A percentile compares a stretch with the other conserved stretches of the same genome.
These are phyloP conservation scores for Citrus sinensis DNA, from an alignment of 345 rosid genomes.

Conservation along the genomic window DVS_A1.0 CM039165.1:36089501-36090000, in stretches of 20 bases:
- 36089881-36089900: constrained; percentile 91
- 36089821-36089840: constrained; percentile 26
- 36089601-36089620: not conserved
- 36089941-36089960: constrained; percentile 65
- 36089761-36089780: not conserved
- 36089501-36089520: not conserved
- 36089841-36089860: constrained; percentile 95
- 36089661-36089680: not conserved
- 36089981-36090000: not conserved
- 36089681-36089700: not conserved
- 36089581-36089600: not conserved
- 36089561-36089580: not conserved
- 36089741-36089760: not conserved
- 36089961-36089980: constrained; percentile 53
- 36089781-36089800: not conserved
- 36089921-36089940: constrained; percentile 89
- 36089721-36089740: not conserved
- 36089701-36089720: not conserved
- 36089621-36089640: not conserved
- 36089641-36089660: not conserved
- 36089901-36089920: constrained; percentile 99
- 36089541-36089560: not conserved
- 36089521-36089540: not conserved
- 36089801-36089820: not conserved
- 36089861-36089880: constrained; percentile 79